These are phyloP conservation scores for Escallonia herrerae DNA, from an alignment of 129 eudicot species.

Conservation along the genomic window DNA sequence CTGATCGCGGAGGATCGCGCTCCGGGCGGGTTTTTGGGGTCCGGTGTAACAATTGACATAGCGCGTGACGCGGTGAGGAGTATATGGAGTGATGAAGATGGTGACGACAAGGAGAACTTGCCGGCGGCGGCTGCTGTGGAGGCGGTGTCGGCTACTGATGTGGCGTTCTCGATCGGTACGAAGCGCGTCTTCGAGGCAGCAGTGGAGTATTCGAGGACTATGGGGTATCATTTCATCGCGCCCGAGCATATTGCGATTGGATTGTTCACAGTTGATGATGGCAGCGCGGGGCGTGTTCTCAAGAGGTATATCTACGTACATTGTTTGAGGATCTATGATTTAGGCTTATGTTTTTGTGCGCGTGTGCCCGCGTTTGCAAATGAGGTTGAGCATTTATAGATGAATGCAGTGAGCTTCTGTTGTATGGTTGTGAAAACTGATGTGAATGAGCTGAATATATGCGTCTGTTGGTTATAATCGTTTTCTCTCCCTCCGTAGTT, in stretches of 20 bases:
- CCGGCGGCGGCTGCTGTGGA: background rate
- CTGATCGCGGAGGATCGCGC: conserved; percentile 68
- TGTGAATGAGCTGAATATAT: too few species aligned
- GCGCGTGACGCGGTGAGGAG: conserved; percentile 66
- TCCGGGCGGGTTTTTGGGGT: conserved; percentile 55
- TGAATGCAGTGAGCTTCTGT: too few species aligned
- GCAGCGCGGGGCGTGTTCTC: conserved; percentile 63
- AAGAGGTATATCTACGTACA: conserved; percentile 43
- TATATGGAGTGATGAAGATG: conserved; percentile 42
- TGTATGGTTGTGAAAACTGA: too few species aligned
- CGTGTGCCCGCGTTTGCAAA: background rate
- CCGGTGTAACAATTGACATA: conserved; percentile 48
- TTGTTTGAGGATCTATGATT: background rate
- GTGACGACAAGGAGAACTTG: conserved; percentile 9
- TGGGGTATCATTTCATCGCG: conserved; percentile 72
- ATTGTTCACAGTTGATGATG: conserved; percentile 85
- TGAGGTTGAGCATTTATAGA: too few species aligned
- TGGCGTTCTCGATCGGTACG: conserved; percentile 56
- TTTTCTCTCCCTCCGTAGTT: too few species aligned
- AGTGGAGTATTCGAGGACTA: conserved; percentile 78
- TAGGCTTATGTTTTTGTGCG: background rate
- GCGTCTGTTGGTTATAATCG: too few species aligned
- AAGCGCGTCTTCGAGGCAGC: conserved; percentile 88
- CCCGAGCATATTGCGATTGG: conserved; percentile 89
- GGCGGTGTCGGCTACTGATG: conserved; percentile 40